Percentiles rank a stretch among this genome's conserved stretches.
Evolutionary conservation across 805 yeast genomes (phyloP).

Genomic region (Blastobotrys peoriensis): DNA sequence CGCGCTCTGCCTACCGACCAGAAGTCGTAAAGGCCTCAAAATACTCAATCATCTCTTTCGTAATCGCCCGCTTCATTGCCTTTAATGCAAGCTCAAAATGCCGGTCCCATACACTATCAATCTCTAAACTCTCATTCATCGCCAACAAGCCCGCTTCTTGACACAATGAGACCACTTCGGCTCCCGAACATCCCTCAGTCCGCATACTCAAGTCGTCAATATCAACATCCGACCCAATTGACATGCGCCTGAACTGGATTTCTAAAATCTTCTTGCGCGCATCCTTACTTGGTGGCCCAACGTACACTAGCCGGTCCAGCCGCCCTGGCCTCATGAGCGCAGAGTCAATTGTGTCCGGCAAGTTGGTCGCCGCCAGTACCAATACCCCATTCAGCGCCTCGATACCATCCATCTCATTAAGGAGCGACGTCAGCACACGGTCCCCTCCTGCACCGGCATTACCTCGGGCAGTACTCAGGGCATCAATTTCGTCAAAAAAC

Average conservation of each 20-base stretch:
- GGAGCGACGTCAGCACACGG: slow-evolving; percentile 80
- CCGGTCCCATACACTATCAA: slow-evolving; percentile 42
- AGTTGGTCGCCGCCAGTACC: slow-evolving; percentile 91
- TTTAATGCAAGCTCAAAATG: slow-evolving; percentile 70
- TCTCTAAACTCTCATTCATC: slow-evolving; percentile 64
- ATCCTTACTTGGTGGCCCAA: slow-evolving; percentile 78
- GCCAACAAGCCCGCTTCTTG: slow-evolving; percentile 97
- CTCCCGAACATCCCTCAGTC: slow-evolving; percentile 94
- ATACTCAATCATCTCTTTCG: slow-evolving; percentile 76
- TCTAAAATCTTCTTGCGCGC: slow-evolving; percentile 75
- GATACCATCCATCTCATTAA: slow-evolving; percentile 96
- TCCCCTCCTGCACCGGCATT: slow-evolving; percentile 57
- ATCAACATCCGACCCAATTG: slow-evolving; percentile 43
- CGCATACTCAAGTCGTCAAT: slow-evolving; percentile 48
- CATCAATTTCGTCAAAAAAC: slow-evolving; percentile 96
- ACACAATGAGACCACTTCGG: slow-evolving; percentile 84
- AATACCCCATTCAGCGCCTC: slow-evolving; percentile 92
- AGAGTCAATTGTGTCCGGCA: slow-evolving; percentile 90
- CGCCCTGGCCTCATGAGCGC: slow-evolving; percentile 95
- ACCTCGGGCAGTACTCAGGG: slow-evolving; percentile 68
- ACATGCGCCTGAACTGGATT: slow-evolving; percentile 64
- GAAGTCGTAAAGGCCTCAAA: no score
- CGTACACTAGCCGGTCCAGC: slow-evolving; percentile 87
- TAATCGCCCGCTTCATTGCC: slow-evolving; percentile 72
- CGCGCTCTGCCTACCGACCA: no score